Conservation (phyloP, 106 monocot species). For the Dactylorhiza incarnata region DNA sequence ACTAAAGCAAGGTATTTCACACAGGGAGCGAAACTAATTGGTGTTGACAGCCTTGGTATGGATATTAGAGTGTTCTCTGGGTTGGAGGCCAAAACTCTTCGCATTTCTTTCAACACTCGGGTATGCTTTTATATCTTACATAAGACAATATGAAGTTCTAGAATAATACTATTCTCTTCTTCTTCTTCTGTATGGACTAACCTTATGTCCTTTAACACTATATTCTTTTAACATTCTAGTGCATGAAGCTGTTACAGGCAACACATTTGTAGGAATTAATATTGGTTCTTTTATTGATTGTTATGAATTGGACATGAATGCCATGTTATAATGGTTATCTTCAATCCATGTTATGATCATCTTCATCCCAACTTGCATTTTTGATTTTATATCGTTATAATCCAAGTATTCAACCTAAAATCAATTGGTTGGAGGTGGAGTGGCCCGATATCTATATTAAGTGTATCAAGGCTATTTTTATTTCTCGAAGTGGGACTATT, state of each 20-base stretch:
- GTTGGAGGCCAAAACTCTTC: slow-evolving; percentile 47
- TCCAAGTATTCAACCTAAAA: no score
- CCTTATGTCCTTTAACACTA: neutral
- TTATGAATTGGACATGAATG: neutral
- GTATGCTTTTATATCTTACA: slow-evolving; percentile 22
- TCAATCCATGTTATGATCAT: no score
- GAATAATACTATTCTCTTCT: neutral
- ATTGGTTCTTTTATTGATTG: neutral
- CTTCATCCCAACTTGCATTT: no score
- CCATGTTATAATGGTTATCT: neutral
- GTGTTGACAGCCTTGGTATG: slow-evolving; percentile 77
- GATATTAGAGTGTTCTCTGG: slow-evolving; percentile 71
- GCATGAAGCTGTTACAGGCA: neutral
- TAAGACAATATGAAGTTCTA: neutral
- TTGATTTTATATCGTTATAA: no score
- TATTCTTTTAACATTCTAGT: neutral
- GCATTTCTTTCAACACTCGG: slow-evolving; percentile 69
- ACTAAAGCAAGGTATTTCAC: slow-evolving; percentile 7
- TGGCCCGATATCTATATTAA: no score
- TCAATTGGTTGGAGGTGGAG: no score
- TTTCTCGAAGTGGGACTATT: no score
- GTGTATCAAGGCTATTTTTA: no score
- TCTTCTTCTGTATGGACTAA: neutral
- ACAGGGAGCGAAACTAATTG: slow-evolving; percentile 64
- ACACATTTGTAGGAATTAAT: neutral